Evolutionary conservation across 2,329 filamentous ascomycete species (phyloP).

Genomic region (Penicillium sp.): DNA sequence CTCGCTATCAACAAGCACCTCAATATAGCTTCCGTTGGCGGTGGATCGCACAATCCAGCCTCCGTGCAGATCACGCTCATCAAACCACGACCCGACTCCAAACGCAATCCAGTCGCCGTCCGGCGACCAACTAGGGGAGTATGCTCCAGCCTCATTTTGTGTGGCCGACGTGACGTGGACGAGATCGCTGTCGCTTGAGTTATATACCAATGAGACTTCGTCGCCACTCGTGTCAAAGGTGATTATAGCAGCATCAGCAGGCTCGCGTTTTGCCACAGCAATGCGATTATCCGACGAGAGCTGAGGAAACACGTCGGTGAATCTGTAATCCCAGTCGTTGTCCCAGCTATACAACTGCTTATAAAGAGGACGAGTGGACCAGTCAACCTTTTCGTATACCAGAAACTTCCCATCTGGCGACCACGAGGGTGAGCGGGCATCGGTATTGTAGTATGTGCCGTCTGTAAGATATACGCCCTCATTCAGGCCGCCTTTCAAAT

Average conservation of each 20-base stretch:
- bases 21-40: conserved; percentile 10
- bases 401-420: conserved; percentile 33
- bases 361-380: conserved; percentile 33
- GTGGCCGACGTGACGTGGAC: conserved; percentile 19
- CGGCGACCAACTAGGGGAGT: conserved; percentile 41
- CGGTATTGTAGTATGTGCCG: conserved; percentile 11
- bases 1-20: conserved; percentile 5
- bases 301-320: conserved; percentile 45
- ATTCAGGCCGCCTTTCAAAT: conserved; percentile 18
- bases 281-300: conserved; percentile 27
- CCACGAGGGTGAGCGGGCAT: conserved; percentile 28
- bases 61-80: conserved; percentile 4
- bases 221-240: conserved; percentile 28
- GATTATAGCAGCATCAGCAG: conserved; percentile 41
- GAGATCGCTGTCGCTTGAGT: conserved; percentile 17
- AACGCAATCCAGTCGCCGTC: conserved; percentile 37
- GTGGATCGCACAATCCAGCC: conserved; percentile 14
- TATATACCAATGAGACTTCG: conserved; percentile 28
- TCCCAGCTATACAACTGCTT: conserved; percentile 43
- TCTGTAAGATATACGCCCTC: conserved; percentile 33
- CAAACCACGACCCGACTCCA: conserved; percentile 15
- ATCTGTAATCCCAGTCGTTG: conserved; percentile 42
- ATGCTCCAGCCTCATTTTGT: conserved; percentile 37
- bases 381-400: conserved; percentile 27
- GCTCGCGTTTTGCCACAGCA: conserved; percentile 40